Percentiles rank a stretch among this genome's conserved stretches.
Conservation (phyloP, 257 asterid genomes). For the Buddleja alternifolia region DNA sequence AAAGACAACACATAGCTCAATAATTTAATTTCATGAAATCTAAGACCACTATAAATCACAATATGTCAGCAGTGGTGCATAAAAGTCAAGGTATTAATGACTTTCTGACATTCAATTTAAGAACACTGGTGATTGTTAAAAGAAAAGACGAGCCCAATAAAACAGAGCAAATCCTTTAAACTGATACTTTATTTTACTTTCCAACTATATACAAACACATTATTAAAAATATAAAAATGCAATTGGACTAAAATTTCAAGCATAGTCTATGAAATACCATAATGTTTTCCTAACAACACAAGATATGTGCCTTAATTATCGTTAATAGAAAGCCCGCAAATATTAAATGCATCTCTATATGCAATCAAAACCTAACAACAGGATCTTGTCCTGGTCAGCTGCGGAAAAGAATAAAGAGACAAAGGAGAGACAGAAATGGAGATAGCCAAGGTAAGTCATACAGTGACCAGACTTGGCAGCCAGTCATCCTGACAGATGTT, state of each 20-base stretch:
- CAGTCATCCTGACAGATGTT: not conserved
- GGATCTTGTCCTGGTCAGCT: slow-evolving; percentile 4
- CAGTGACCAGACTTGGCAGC: not conserved
- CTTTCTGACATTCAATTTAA: not conserved
- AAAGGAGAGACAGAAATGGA: not conserved
- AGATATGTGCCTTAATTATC: not conserved
- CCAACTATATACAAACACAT: no score
- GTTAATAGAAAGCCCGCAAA: no score
- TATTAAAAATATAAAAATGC: no score
- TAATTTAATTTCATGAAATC: not conserved
- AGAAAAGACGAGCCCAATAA: not conserved
- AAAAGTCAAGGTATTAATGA: not conserved
- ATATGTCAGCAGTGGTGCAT: not conserved
- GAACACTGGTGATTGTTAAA: not conserved
- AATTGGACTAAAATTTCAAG: no score
- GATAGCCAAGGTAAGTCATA: not conserved
- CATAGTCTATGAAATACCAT: no score
- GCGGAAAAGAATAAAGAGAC: not conserved
- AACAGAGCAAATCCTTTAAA: not conserved
- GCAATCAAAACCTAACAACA: not conserved
- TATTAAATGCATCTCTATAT: no score
- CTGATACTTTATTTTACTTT: no score
- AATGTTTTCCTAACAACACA: not conserved
- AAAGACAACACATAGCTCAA: not conserved
- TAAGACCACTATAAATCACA: not conserved